Base-by-base conservation (phyloP, 495 filamentous ascomycete genomes). In the Tricharina praecox region DNA sequence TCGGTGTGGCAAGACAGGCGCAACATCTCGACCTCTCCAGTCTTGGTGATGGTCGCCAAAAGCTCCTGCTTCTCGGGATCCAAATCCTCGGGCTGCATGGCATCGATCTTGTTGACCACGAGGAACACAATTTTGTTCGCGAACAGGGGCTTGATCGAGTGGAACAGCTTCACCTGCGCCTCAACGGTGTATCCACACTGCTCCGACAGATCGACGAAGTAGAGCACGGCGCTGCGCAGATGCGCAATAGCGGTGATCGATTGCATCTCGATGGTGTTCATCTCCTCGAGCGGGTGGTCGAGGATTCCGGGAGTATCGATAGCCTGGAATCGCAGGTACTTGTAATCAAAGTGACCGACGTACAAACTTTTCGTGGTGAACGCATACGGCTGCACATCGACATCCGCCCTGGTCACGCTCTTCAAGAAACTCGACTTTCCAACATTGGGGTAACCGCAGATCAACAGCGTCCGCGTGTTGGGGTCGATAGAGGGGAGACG, bases 241-340 rank as follows among this genome's bases (percentile, higher is more conserved):
- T 97, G 90, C 35, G 90, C 90, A 66, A 97, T 92, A 8, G 90
- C 90, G 10, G 88, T 95, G 51, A 97, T 95, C 13, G 80, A 86
- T 64, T 85, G 90, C 87, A 96, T 95, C 65, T 97, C 92, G 62
- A 97, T 97, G 8, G 90, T 95, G 67, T 96, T 97, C 90, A 97
- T 97, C 68, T 97, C 90, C 66, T 96, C 92, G 8, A 97, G 73
- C 11, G 90, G 92, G 63, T 97, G 92, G 60, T 97, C 90, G 48
- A 96, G 70, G 62, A 97, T 93, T 65, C 90, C 90, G 10, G 88
- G 88, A 53, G 73, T 93, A 74, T 74, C 84, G 64, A 83, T 90
- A 54, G 76, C 81, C 64, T 90, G 83, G 69, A 93, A 94, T 39
- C 86, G 79, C 38, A 94, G 72, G 67, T 93, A 96, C 63, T 93